Percentiles rank a stretch among this genome's conserved stretches.
Conservation (phyloP, 129 eudicot genomes). For the Lactuca saligna region DNA sequence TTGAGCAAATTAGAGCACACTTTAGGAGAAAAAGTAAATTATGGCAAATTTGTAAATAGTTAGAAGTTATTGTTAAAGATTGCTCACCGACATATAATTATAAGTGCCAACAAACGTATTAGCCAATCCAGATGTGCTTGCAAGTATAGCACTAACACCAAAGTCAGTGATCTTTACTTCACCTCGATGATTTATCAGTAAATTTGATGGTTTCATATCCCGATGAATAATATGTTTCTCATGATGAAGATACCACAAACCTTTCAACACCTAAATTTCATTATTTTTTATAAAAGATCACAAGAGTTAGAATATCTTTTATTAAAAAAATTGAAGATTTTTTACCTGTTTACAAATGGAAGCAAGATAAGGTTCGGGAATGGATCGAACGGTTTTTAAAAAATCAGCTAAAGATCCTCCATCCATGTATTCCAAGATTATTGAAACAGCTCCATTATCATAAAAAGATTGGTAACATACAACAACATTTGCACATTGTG, state of each 20-base stretch:
- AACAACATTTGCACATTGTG: slow-evolving; percentile 79
- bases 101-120: slow-evolving; percentile 90
- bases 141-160: slow-evolving; percentile 94
- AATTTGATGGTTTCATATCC: slow-evolving; percentile 94
- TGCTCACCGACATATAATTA: slow-evolving; percentile 96
- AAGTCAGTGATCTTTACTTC: slow-evolving; percentile 97
- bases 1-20: too few relatives aligned
- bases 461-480: slow-evolving; percentile 90
- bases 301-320: neutral
- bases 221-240: slow-evolving; percentile 92
- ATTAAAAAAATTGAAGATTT: neutral
- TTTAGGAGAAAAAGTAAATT: too few relatives aligned
- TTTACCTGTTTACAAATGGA: slow-evolving; percentile 90
- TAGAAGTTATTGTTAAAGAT: neutral
- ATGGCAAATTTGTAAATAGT: too few relatives aligned
- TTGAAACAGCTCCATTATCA: slow-evolving; percentile 90
- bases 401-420: slow-evolving; percentile 97
- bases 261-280: slow-evolving; percentile 70
- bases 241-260: slow-evolving; percentile 95
- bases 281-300: slow-evolving; percentile 5
- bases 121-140: slow-evolving; percentile 90
- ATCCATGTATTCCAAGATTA: slow-evolving; percentile 98
- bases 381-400: slow-evolving; percentile 60
- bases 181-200: slow-evolving; percentile 89
- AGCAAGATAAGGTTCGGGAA: slow-evolving; percentile 89